A percentile compares a stretch with the other conserved stretches of the same genome.
Evolutionary conservation across 1,139 yeast species (phyloP).

Genomic region (Yamadazyma buinensis): DNA sequence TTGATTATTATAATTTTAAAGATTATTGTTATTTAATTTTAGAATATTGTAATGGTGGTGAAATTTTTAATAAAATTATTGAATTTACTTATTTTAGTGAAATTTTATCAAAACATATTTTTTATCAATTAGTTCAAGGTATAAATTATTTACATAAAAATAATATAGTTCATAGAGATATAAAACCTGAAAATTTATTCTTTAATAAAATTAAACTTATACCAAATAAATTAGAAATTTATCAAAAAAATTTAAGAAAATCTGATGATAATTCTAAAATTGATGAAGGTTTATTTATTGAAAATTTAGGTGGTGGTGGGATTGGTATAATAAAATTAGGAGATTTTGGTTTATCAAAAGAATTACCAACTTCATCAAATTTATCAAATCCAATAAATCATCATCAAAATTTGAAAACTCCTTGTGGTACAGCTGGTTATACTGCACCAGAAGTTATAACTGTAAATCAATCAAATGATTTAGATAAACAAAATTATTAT

Average conservation of each 20-base stretch:
- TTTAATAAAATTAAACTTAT: slow-evolving; percentile 47
- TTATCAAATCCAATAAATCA: neutral
- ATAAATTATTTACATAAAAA: slow-evolving; percentile 76
- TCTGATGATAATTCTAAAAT: slow-evolving; percentile 75
- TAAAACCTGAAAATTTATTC: slow-evolving; percentile 89
- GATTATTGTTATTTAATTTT: slow-evolving; percentile 74
- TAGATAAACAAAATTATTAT: slow-evolving; percentile 60
- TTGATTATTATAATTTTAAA: slow-evolving; percentile 55
- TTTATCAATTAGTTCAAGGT: slow-evolving; percentile 80
- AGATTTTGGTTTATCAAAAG: slow-evolving; percentile 90
- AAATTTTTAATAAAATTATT: slow-evolving; percentile 89
- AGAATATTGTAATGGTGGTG: slow-evolving; percentile 91
- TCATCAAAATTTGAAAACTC: slow-evolving; percentile 51
- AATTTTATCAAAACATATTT: slow-evolving; percentile 78
- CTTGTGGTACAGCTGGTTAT: slow-evolving; percentile 63
- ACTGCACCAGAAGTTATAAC: slow-evolving; percentile 91
- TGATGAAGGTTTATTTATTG: slow-evolving; percentile 82
- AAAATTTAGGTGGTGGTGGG: slow-evolving; percentile 85
- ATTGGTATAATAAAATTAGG: slow-evolving; percentile 85
- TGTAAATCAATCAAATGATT: slow-evolving; percentile 26
- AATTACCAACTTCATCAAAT: slow-evolving; percentile 31
- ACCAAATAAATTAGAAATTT: slow-evolving; percentile 44
- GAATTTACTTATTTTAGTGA: slow-evolving; percentile 89
- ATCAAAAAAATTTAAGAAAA: slow-evolving; percentile 45
- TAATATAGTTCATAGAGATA: slow-evolving; percentile 92